Evolutionary conservation across 768 basidiomycete genomes (phyloP), one percentile per base, ranked within the genome.

Genomic region (Lactarius indigo): DNA sequence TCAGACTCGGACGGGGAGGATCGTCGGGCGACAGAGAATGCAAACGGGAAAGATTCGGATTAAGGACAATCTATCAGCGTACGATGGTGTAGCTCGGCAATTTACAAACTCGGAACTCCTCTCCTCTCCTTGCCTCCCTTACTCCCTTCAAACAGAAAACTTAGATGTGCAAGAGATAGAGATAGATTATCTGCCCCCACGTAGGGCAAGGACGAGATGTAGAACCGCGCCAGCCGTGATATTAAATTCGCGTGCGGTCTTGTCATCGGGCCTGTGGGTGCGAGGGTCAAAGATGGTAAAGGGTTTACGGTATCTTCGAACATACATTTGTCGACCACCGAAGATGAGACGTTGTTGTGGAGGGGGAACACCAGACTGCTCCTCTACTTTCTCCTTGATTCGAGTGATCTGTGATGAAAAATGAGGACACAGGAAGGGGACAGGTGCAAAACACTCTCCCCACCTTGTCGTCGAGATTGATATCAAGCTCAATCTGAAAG

Each of bases 301-400:
- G 50, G 44, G 59, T 61, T 13, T 23, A 41, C 54, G 41, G 13
- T 26, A 37, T 44, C 23, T 15, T 30, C 66, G 47, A 23, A 79
- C 85, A 78, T 77, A 98, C 96, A 98, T 89, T 75, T 97, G 96
- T 74, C 95, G 87, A 39, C 96, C 96, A 73, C 85, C 78, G 76
- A 89, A 97, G 76, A 98, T 98, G 73, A 98, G 78, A 65, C 96
- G 87, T 77, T 98, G 96, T 77, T 98, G 96, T 52, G 83, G 92
- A 68, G 96, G 96, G 28, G 96, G 96, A 50, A 98, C 96, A 70
- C 96, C 96, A 7, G 94, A 95, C 79, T 98, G 96, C 81, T 98
- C 96, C 77, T 98, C 96, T 10, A 98, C 94, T 77, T 92, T 92
- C 84, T 96, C 95, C 81, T 98, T 98, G 79, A 98, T 94, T 71